Base-by-base conservation (phyloP, 495 filamentous ascomycete genomes). In the Lindgomyces ingoldianus region DNA sequence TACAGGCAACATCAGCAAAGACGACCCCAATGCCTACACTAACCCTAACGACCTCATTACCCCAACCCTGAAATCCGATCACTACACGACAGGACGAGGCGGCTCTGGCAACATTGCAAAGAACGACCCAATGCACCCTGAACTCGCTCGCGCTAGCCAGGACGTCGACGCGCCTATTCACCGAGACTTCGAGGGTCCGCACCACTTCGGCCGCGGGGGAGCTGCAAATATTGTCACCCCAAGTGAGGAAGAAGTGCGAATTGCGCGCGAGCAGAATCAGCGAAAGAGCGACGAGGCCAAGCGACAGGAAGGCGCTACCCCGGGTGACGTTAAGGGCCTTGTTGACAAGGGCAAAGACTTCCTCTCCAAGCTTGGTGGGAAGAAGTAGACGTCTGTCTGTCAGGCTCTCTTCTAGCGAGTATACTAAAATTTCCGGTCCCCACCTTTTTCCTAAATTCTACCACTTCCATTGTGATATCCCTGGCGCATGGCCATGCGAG, bases 61-160 rank as follows among this genome's bases (percentile, higher is more conserved):
- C 2, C 93, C 93, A 0, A 89, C 85, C 45, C 85, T 97, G 72
- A 96, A 96, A 77, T 81, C 81, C 21, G 79, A 89, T 16, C 77
- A 91, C 61, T 93, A 91, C 71, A 96, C 93, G 4, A 97, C 93
- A 19, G 93, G 87, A 33, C 85, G 86, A 62, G 86, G 86, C 22
- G 86, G 86, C 46, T 63, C 70, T 25, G 76, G 76, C 57, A 78
- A 78, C 64, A 77, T 78, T 63, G 74, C 69, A 4, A 61, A 65
- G n/a, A 77, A 75, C 60, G 72, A 77, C 45, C 61, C 69, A n/a
- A 41, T 42, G n/a, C 61, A 72, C 65, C 71, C 77, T 14, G 84
- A 87, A 67, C 76, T 91, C 66, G 90, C 93, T 42, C 85, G 93
- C 54, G 80, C 83, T 47, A 87, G 84, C 33, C 93, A 97, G 74